A percentile compares a stretch with the other conserved stretches of the same genome.
These are phyloP conservation scores for Talaromyces proteolyticus DNA, from an alignment of 495 filamentous ascomycete genomes.

Conservation along the genomic window DNA sequence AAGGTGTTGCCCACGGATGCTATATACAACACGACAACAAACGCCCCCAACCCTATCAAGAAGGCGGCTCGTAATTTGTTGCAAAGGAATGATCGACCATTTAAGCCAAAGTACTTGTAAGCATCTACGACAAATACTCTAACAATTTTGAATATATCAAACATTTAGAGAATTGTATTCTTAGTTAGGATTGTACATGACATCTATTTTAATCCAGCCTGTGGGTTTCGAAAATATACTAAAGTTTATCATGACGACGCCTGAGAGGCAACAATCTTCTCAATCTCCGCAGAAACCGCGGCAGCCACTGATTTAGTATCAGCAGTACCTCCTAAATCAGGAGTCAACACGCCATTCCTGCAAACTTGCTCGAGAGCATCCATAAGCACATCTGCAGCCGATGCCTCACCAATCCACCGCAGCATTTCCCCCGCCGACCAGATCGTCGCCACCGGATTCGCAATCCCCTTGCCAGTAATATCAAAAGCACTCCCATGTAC, in stretches of 20 bases:
- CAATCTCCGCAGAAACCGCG: constrained; percentile 49
- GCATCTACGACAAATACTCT: too few species aligned
- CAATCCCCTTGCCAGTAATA: constrained; percentile 58
- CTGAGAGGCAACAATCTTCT: constrained; percentile 8
- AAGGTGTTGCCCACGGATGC: constrained; percentile 38
- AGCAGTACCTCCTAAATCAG: constrained; percentile 47
- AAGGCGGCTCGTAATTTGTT: background rate
- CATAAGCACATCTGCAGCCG: constrained; percentile 46
- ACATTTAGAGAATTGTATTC: background rate
- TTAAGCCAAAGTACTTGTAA: background rate
- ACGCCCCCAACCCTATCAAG: constrained; percentile 29
- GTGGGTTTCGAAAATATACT: too few species aligned
- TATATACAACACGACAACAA: constrained; percentile 50
- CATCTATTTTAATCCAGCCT: too few species aligned
- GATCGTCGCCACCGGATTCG: constrained; percentile 61
- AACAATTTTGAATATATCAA: too few species aligned
- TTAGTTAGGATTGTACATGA: background rate
- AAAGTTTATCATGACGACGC: too few species aligned
- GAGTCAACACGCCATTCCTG: constrained; percentile 42
- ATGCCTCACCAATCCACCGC: constrained; percentile 49
- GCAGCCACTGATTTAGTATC: constrained; percentile 50
- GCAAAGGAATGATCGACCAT: background rate
- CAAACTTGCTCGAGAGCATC: constrained; percentile 49
- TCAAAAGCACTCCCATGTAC: constrained; percentile 59
- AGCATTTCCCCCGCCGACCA: constrained; percentile 63